These are phyloP conservation scores for Brasenia schreberi DNA, from an alignment of 164 flowering plant genomes.

Conservation along the genomic window DNA sequence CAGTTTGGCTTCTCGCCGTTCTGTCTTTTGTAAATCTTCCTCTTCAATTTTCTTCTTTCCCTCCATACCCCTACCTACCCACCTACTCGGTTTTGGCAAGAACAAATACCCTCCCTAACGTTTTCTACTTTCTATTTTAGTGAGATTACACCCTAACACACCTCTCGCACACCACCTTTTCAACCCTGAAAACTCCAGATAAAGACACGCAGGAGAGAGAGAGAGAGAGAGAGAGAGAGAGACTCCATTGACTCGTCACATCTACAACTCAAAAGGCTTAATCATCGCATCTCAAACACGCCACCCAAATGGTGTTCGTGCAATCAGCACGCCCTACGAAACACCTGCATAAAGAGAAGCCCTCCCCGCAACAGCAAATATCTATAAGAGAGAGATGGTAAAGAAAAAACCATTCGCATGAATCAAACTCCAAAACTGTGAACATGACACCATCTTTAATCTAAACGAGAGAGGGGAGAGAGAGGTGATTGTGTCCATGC, in stretches of 20 bases:
- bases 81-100: not conserved
- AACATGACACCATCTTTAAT: no score
- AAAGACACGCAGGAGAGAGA: not conserved
- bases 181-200: not conserved
- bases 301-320: not conserved
- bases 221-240: not conserved
- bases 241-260: not conserved
- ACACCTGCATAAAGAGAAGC: not conserved
- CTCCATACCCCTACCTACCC: not conserved
- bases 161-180: not conserved
- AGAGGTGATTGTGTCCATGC: no score
- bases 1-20: no score
- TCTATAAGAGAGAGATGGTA: no score
- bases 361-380: no score
- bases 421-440: no score
- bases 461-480: no score
- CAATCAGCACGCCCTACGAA: not conserved
- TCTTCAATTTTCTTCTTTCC: not conserved
- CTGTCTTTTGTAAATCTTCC: no score
- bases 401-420: no score
- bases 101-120: not conserved
- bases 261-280: not conserved
- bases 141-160: no score
- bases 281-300: not conserved
- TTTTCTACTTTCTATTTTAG: no score